phyloP scores from a whole-genome alignment of 2,329 filamentous ascomycete species.

The Aspergillus quadricinctus region DNA sequence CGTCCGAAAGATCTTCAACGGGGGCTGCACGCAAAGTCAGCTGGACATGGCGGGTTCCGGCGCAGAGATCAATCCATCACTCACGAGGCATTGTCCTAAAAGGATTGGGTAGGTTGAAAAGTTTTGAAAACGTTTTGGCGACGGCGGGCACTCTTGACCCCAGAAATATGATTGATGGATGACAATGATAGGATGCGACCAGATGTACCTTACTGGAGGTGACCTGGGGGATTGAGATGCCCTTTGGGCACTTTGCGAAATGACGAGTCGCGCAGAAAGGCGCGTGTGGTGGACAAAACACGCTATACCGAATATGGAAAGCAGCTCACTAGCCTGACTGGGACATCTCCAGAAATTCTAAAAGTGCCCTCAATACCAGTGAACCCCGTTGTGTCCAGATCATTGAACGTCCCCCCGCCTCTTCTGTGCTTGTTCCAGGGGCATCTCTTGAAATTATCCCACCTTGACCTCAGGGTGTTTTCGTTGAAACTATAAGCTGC shows the following conservation, averaged over 20 bases:
- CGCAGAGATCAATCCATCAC: constrained; percentile 19
- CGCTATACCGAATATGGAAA: constrained; percentile 35
- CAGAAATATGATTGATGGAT: background rate
- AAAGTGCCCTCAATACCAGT: constrained; percentile 19
- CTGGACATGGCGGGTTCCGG: constrained; percentile 3
- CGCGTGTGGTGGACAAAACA: constrained; percentile 19
- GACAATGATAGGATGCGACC: background rate
- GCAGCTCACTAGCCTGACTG: constrained; percentile 37
- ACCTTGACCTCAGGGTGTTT: background rate
- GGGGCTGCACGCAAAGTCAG: constrained; percentile 23
- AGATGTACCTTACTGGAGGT: background rate
- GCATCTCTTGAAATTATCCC: background rate
- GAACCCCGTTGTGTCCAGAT: constrained; percentile 12
- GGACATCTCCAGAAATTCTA: constrained; percentile 33
- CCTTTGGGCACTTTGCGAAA: background rate
- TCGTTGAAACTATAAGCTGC: background rate
- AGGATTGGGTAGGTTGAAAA: constrained; percentile 20
- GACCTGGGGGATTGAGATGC: constrained; percentile 5
- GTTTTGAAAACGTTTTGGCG: constrained; percentile 30
- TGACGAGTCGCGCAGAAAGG: constrained; percentile 25
- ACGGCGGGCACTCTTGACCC: constrained; percentile 3
- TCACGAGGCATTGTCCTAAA: constrained; percentile 38
- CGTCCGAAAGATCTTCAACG: constrained; percentile 31
- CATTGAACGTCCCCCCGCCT: constrained; percentile 2
- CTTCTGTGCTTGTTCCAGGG: background rate